Evolutionary conservation across 2,329 filamentous ascomycete species (phyloP).

Genomic region (Stylonectria norvegica): DNA sequence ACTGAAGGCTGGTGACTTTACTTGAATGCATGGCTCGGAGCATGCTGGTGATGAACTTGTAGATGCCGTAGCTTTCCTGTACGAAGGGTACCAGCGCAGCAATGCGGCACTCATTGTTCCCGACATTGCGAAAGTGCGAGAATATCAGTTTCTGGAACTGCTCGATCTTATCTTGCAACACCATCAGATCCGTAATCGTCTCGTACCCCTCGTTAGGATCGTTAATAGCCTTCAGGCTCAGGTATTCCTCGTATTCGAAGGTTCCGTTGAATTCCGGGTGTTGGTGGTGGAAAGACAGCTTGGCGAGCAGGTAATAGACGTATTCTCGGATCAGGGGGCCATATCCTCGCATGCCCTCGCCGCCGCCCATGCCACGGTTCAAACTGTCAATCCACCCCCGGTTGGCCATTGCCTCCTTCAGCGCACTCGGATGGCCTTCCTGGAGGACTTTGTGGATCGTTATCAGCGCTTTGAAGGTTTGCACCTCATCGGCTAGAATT

Average conservation of each 20-base stretch:
- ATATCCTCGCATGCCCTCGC: slow-evolving; percentile 87
- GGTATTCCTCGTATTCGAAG: slow-evolving; percentile 98
- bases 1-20: slow-evolving; percentile 41
- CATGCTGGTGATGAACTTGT: slow-evolving; percentile 99
- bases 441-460: slow-evolving; percentile 97
- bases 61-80: slow-evolving; percentile 97
- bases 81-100: slow-evolving; percentile 90
- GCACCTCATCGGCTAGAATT: slow-evolving; percentile 96
- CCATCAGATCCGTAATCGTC: slow-evolving; percentile 95
- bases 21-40: slow-evolving; percentile 94
- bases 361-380: slow-evolving; percentile 75
- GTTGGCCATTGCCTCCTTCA: slow-evolving; percentile 87
- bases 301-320: slow-evolving; percentile 89
- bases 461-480: slow-evolving; percentile 98
- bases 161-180: slow-evolving; percentile 95
- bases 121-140: slow-evolving; percentile 86
- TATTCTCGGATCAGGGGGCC: slow-evolving; percentile 93
- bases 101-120: slow-evolving; percentile 95
- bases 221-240: slow-evolving; percentile 95
- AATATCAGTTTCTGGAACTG: slow-evolving; percentile 98
- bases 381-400: slow-evolving; percentile 89
- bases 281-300: slow-evolving; percentile 93
- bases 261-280: slow-evolving; percentile 98
- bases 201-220: slow-evolving; percentile 98
- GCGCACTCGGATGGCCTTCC: slow-evolving; percentile 84